Evolutionary conservation across 1,284 basidiomycete species (phyloP).

Genomic region (Tetrapyrgos nigripes): DNA sequence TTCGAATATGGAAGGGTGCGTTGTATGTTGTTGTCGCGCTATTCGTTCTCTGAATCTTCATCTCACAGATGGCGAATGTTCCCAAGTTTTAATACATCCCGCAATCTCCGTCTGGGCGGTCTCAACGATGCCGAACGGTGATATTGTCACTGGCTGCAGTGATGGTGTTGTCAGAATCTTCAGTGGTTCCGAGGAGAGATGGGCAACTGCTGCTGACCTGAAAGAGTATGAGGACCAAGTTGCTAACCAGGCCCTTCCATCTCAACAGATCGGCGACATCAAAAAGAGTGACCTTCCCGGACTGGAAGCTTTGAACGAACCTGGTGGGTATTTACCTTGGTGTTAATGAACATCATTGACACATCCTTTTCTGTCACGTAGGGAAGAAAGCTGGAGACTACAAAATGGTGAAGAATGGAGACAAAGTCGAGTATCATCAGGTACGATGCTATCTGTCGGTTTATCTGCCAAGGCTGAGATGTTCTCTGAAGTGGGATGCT

Average conservation of each 20-base stretch:
- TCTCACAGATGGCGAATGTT: conserved; percentile 62
- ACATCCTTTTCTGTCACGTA: conserved; percentile 29
- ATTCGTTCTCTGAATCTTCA: conserved; percentile 1
- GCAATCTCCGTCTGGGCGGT: conserved; percentile 96
- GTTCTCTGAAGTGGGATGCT: conserved; percentile 71
- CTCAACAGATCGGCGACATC: conserved; percentile 90
- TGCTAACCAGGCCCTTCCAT: conserved; percentile 70
- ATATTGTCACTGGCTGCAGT: conserved; percentile 90
- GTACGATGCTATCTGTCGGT: conserved; percentile 44
- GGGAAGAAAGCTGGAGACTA: conserved; percentile 94
- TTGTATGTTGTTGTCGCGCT: conserved; percentile 13
- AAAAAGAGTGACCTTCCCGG: conserved; percentile 90
- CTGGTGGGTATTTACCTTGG: conserved; percentile 56
- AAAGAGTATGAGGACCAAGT: conserved; percentile 79
- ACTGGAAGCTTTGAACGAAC: conserved; percentile 74
- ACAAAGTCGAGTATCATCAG: conserved; percentile 87
- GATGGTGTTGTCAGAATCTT: conserved; percentile 92
- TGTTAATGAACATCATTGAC: not conserved
- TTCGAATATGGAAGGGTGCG: conserved; percentile 81
- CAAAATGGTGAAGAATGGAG: conserved; percentile 86
- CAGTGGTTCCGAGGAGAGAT: conserved; percentile 75
- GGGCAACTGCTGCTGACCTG: conserved; percentile 72
- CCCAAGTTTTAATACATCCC: conserved; percentile 90
- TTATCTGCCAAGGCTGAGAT: conserved; percentile 8
- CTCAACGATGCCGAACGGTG: conserved; percentile 84